phyloP scores from a whole-genome alignment of 1,284 basidiomycete genomes.

The Bjerkandera adusta region DNA sequence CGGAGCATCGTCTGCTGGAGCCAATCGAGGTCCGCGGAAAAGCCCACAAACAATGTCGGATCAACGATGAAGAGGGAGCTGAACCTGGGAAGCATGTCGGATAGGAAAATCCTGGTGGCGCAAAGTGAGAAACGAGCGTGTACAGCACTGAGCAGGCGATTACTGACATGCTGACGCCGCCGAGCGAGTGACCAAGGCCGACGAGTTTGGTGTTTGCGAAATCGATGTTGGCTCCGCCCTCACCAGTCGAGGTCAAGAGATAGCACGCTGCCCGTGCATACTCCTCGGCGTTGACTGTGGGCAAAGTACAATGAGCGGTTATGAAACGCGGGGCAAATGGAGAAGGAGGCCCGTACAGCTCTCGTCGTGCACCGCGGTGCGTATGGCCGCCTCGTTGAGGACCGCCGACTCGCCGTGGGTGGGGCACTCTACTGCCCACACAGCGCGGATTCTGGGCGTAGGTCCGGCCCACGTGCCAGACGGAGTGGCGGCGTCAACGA shows the following conservation, averaged over 20 bases:
- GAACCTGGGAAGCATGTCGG: constrained; percentile 38
- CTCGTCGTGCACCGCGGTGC: too few species aligned
- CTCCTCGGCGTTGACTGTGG: constrained; percentile 31
- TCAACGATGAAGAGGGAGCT: constrained; percentile 41
- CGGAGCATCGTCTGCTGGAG: too few species aligned
- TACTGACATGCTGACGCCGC: constrained; percentile 32
- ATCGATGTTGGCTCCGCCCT: constrained; percentile 32
- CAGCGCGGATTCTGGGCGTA: too few species aligned
- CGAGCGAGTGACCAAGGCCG: constrained; percentile 40
- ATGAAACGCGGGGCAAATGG: too few species aligned
- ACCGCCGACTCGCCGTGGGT: background rate
- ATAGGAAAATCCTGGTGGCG: constrained; percentile 37
- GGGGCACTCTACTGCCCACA: background rate
- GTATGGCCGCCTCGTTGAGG: background rate
- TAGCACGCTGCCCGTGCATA: constrained; percentile 34
- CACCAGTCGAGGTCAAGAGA: constrained; percentile 32
- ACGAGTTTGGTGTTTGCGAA: constrained; percentile 32
- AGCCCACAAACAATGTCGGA: too few species aligned
- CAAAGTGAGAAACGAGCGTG: too few species aligned
- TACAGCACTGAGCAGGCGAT: background rate
- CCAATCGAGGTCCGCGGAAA: too few species aligned
- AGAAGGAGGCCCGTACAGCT: too few species aligned
- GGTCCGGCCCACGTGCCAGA: too few species aligned
- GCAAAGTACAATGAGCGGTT: too few species aligned
- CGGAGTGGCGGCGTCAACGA: background rate